phyloP scores from a whole-genome alignment of 1,284 basidiomycete species.

The Dichomitus squalens region DNA sequence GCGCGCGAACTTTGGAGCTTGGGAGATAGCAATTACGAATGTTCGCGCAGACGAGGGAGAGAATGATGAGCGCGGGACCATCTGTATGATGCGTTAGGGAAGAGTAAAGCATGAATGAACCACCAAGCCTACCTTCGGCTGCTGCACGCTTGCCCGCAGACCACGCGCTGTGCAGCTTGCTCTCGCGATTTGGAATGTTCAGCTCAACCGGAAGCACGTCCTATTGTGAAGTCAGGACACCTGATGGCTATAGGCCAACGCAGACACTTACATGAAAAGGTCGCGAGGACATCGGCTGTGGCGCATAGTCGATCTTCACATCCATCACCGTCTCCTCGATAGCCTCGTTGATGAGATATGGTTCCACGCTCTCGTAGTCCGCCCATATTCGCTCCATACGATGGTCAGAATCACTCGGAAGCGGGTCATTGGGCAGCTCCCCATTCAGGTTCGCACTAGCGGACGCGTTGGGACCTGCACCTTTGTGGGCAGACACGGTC shows the following conservation, averaged over 20 bases:
- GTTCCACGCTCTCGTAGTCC: constrained; percentile 79
- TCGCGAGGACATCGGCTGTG: constrained; percentile 43
- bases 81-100: constrained; percentile 47
- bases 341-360: constrained; percentile 58
- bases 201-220: constrained; percentile 79
- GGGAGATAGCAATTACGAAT: constrained; percentile 89
- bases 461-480: constrained; percentile 7
- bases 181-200: constrained; percentile 71
- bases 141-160: constrained; percentile 54
- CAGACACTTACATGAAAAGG: constrained; percentile 59
- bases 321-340: constrained; percentile 51
- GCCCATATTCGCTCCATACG: constrained; percentile 79
- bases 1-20: constrained; percentile 81
- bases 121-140: constrained; percentile 53
- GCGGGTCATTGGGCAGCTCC: constrained; percentile 38
- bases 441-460: constrained; percentile 21
- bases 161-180: constrained; percentile 47
- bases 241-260: background rate
- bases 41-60: constrained; percentile 88
- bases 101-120: constrained; percentile 2
- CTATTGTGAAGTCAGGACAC: constrained; percentile 37
- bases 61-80: constrained; percentile 78
- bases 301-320: constrained; percentile 54
- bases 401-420: constrained; percentile 79
- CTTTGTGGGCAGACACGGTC: constrained; percentile 17